Percentiles rank a stretch among this genome's conserved stretches.
phyloP scores from a whole-genome alignment of 345 rosid genomes.

The Lagerstroemia speciosa region DNA sequence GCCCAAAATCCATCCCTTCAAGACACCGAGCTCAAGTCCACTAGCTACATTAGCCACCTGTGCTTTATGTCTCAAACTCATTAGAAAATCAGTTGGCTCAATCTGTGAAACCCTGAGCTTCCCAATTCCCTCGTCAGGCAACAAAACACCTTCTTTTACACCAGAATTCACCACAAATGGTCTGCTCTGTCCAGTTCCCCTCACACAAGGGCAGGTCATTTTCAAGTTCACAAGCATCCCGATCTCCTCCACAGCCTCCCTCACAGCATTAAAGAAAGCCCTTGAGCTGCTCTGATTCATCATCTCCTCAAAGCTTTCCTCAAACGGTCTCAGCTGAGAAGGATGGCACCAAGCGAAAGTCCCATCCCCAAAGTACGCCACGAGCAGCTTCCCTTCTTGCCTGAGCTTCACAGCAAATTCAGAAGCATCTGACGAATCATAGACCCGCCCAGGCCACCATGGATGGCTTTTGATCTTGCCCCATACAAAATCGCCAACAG shows the following conservation, averaged over 20 bases:
- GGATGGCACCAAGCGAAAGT: conserved; percentile 90
- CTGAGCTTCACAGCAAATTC: conserved; percentile 49
- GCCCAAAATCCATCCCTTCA: conserved; percentile 63
- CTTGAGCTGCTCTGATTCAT: conserved; percentile 44
- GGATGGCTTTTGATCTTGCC: conserved; percentile 86
- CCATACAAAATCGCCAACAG: conserved; percentile 89
- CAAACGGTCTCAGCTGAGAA: conserved; percentile 73
- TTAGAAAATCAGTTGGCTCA: conserved; percentile 43
- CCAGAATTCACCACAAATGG: conserved; percentile 54
- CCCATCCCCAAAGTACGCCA: conserved; percentile 78
- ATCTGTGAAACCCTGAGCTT: conserved; percentile 31
- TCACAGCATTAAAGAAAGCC: conserved; percentile 42
- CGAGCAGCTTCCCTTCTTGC: conserved; percentile 51
- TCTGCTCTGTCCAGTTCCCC: conserved; percentile 23
- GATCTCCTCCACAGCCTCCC: conserved; percentile 51
- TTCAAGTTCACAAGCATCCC: conserved; percentile 51
- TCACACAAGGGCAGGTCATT: conserved; percentile 53
- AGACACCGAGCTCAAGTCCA: conserved; percentile 38
- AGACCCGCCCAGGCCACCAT: conserved; percentile 98
- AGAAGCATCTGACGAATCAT: conserved; percentile 66
- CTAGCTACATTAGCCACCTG: conserved; percentile 19
- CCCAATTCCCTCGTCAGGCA: conserved; percentile 47
- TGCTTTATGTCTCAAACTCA: conserved; percentile 37
- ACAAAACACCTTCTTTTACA: conserved; percentile 52
- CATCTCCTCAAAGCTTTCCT: conserved; percentile 54